Percentiles rank a stretch among this genome's conserved stretches.
These are phyloP conservation scores for Amanita muscaria DNA, from an alignment of 768 basidiomycete species.

Conservation along the genomic window DNA sequence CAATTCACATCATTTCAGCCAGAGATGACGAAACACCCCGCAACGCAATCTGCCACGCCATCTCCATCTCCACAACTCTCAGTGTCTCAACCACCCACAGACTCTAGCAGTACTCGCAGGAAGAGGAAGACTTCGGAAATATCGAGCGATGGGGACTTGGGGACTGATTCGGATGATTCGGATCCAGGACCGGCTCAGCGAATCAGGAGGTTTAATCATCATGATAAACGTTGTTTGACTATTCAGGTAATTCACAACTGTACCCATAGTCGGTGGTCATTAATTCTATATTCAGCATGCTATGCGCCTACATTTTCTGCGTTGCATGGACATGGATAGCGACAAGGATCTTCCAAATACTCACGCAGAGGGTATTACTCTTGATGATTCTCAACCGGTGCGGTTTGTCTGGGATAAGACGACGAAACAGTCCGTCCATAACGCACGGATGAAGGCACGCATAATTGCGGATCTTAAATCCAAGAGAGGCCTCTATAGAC, in stretches of 20 bases:
- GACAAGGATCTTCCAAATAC: constrained; percentile 56
- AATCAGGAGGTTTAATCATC: constrained; percentile 44
- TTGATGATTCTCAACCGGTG: constrained; percentile 43
- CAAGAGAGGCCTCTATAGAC: constrained; percentile 47
- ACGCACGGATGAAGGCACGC: constrained; percentile 60
- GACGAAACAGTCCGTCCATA: constrained; percentile 64
- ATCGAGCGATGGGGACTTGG: constrained; percentile 29
- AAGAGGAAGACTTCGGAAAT: constrained; percentile 24
- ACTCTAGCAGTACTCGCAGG: constrained; percentile 10
- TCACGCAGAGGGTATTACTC: constrained; percentile 42
- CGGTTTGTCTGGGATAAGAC: constrained; percentile 81
- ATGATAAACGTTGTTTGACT: constrained; percentile 57
- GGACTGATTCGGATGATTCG: constrained; percentile 21
- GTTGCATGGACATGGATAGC: constrained; percentile 44
- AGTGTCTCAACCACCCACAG: constrained; percentile 8
- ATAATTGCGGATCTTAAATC: constrained; percentile 52
- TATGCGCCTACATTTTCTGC: constrained; percentile 58
- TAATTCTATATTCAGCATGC: constrained; percentile 62
- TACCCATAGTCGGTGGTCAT: too few species aligned
- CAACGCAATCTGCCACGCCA: constrained; percentile 21
- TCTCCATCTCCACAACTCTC: constrained; percentile 24
- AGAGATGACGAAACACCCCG: constrained; percentile 8
- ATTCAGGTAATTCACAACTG: constrained; percentile 54
- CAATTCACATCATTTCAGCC: constrained; percentile 9
- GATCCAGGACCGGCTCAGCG: constrained; percentile 13